Evolutionary conservation across 495 filamentous ascomycete genomes (phyloP), one percentile per base, ranked within the genome.

Genomic region (Hyphodiscus hymeniophilus): DNA sequence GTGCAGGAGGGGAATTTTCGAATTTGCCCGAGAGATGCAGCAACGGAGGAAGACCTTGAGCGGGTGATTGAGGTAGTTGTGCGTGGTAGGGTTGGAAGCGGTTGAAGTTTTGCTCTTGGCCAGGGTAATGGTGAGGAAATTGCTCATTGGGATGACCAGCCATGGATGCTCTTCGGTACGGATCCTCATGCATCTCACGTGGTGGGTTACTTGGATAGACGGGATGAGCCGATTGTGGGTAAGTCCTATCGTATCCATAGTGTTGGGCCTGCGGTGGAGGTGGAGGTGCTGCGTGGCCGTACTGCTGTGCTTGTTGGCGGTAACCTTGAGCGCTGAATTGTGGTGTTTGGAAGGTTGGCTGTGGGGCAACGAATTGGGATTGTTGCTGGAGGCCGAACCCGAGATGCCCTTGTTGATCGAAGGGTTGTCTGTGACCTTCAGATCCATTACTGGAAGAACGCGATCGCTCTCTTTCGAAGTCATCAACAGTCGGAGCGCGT

Each of bases 341-440:
- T 28, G 47, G 31, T 21, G 24, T 35, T 40, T 47, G 49, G 32
- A 52, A 49, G 1, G 38, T 12, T 15, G 33, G 42, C 1, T 35
- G 50, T 24, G 42, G 38, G n/a, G 70, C 65, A 23, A 70, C 68
- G 49, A 67, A 60, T 43, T 75, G 74, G 30, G 17, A 67, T 33
- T 66, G 52, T 15, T 24, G 48, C 23, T 33, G 20, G 15, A 39
- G 46, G 3, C 35, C 28, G n/a, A 41, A 41, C 12, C 10, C 17
- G 10, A 48, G 38, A 32, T 36, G 26, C 7, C 33, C 21, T 15
- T 38, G 34, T 52, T 20, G 28, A 34, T 6, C 36, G 24, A 32
- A 38, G 15, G 42, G 49, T 31, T 42, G 44, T 16, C 38, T 20
- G 0, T 38, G 40, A 28, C 24, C 43, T 3, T 22, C 40, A 35